These are phyloP conservation scores for Panus rudis DNA, from an alignment of 768 basidiomycete species.

Conservation along the genomic window DNA sequence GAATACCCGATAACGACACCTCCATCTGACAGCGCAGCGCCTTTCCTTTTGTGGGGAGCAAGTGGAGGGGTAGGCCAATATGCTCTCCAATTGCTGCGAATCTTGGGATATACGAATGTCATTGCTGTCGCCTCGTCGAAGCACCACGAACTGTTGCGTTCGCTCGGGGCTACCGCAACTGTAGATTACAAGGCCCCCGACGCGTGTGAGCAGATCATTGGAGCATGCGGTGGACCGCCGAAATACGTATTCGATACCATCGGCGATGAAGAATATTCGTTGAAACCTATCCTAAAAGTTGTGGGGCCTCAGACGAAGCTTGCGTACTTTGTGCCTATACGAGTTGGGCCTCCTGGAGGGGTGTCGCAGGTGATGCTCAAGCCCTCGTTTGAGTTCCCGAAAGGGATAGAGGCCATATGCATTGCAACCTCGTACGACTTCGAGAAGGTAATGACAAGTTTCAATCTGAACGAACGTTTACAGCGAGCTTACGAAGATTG, in stretches of 20 bases:
- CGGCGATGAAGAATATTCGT: not conserved
- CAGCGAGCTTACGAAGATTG: too few species aligned
- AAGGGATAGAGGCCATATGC: not conserved
- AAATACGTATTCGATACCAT: slow-evolving; percentile 2
- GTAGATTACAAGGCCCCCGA: slow-evolving; percentile 5
- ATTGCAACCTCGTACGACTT: too few species aligned
- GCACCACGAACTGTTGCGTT: slow-evolving; percentile 3
- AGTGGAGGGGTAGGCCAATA: slow-evolving; percentile 3
- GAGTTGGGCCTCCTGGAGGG: slow-evolving; percentile 1
- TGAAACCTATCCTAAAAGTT: not conserved
- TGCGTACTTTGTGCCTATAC: not conserved
- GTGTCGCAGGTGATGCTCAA: not conserved
- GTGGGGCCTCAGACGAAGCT: not conserved
- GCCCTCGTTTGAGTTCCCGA: not conserved
- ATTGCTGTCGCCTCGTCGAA: slow-evolving; percentile 2
- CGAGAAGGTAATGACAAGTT: too few species aligned
- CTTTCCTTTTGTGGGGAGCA: slow-evolving; percentile 4
- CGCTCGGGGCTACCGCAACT: slow-evolving; percentile 3
- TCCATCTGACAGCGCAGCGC: not conserved
- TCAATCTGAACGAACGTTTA: not conserved
- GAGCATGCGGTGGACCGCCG: not conserved
- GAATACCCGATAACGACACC: not conserved
- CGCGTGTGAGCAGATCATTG: not conserved
- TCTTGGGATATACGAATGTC: slow-evolving; percentile 5
- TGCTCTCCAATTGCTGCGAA: slow-evolving; percentile 3